These are phyloP conservation scores for Solanum gandarillasii DNA, from an alignment of 257 asterid genomes.

Conservation along the genomic window DNA sequence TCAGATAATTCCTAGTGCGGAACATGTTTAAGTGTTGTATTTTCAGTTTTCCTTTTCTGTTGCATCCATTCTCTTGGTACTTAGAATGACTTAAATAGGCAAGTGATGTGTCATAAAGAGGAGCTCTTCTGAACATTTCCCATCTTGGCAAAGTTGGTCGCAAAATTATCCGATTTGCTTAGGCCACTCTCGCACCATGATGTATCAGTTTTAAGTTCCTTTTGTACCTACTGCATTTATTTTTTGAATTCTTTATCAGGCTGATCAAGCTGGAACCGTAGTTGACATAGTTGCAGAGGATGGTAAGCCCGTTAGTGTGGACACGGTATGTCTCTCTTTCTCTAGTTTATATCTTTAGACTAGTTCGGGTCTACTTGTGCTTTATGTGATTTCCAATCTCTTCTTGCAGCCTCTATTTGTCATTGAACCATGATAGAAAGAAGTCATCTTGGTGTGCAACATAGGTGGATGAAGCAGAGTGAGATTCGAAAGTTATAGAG, in stretches of 20 bases:
- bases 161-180: background rate
- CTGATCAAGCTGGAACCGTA: conserved; percentile 49
- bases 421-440: conserved; percentile 38
- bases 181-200: background rate
- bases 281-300: conserved; percentile 45
- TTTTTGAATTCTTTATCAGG: conserved; percentile 11
- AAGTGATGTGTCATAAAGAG: background rate
- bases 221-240: background rate
- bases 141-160: background rate
- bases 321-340: conserved; percentile 16
- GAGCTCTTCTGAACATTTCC: background rate
- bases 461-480: background rate
- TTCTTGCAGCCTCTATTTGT: conserved; percentile 39
- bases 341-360: background rate
- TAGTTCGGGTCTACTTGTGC: background rate
- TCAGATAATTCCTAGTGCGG: background rate
- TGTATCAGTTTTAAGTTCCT: background rate
- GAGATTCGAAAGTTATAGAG: background rate
- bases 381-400: background rate
- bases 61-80: background rate
- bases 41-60: background rate
- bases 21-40: background rate
- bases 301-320: conserved; percentile 51
- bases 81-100: background rate
- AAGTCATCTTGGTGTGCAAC: background rate